A percentile compares a stretch with the other conserved stretches of the same genome.
phyloP scores from a whole-genome alignment of 768 basidiomycete species.

The Pisolithus orientalis region DNA sequence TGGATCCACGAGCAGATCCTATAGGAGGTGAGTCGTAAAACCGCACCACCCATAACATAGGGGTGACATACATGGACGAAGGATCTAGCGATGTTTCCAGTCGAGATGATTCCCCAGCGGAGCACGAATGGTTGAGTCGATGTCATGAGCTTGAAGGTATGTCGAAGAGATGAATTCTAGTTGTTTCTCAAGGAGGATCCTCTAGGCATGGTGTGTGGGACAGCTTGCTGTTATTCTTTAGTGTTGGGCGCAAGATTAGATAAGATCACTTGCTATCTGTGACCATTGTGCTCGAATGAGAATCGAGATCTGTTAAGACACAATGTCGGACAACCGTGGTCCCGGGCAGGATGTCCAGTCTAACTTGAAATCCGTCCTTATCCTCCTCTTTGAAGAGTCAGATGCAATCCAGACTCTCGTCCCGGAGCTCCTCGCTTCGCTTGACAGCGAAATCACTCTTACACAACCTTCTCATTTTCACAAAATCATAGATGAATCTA shows the following conservation, averaged over 20 bases:
- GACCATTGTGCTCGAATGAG: too few species aligned
- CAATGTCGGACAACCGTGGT: constrained; percentile 2
- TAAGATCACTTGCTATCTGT: constrained; percentile 3
- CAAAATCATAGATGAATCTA: constrained; percentile 49
- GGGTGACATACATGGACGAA: constrained; percentile 55
- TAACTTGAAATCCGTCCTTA: constrained; percentile 29
- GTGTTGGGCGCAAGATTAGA: not conserved
- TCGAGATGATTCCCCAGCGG: constrained; percentile 86
- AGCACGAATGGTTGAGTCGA: constrained; percentile 37
- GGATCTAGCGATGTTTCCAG: constrained; percentile 59
- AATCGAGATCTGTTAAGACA: not conserved
- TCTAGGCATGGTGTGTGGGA: not conserved
- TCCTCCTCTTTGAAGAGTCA: constrained; percentile 62
- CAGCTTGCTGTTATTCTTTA: not conserved
- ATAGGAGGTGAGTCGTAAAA: not conserved
- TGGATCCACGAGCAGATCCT: constrained; percentile 78
- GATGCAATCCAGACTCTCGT: constrained; percentile 51
- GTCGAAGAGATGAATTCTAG: not conserved
- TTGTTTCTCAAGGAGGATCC: not conserved
- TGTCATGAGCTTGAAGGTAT: constrained; percentile 8
- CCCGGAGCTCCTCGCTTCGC: constrained; percentile 38
- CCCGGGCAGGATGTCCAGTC: constrained; percentile 6
- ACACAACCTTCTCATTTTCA: constrained; percentile 34
- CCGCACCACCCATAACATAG: not conserved
- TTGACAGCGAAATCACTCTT: constrained; percentile 19